phyloP scores from a whole-genome alignment of 2,329 filamentous ascomycete genomes.

The Sporothrix sp. region DNA sequence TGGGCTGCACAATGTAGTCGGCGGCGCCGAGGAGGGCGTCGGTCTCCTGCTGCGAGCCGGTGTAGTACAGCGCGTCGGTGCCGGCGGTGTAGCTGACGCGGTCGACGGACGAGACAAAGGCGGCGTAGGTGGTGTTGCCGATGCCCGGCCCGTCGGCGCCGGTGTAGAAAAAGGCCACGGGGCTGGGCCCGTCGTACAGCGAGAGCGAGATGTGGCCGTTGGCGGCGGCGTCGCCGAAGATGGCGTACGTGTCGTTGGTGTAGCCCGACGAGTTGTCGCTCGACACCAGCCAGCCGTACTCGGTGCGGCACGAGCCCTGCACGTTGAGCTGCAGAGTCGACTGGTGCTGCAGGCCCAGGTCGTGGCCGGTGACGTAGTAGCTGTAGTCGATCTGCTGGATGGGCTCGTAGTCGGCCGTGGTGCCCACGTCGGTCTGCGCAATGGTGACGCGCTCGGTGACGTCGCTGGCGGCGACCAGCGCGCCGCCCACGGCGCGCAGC shows the following conservation, averaged over 20 bases:
- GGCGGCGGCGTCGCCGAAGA: constrained; percentile 9
- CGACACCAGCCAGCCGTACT: constrained; percentile 22
- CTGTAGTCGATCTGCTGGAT: constrained; percentile 20
- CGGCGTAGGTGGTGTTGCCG: constrained; percentile 22
- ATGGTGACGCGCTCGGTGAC: constrained; percentile 7
- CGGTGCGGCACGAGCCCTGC: constrained; percentile 22
- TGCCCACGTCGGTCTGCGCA: constrained; percentile 13
- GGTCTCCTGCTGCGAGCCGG: not conserved
- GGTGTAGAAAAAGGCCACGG: constrained; percentile 11
- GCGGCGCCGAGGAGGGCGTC: constrained; percentile 3
- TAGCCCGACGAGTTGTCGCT: constrained; percentile 13
- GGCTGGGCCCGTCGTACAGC: constrained; percentile 14
- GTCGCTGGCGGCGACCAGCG: constrained; percentile 63
- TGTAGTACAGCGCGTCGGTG: constrained; percentile 21
- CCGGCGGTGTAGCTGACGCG: constrained; percentile 21
- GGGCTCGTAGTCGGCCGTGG: constrained; percentile 15
- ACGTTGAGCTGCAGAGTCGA: constrained; percentile 21
- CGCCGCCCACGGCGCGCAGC: constrained; percentile 75
- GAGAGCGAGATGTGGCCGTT: constrained; percentile 15
- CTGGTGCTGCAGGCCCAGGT: constrained; percentile 22
- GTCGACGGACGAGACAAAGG: constrained; percentile 21
- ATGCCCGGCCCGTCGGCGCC: constrained; percentile 8
- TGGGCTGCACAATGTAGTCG: constrained; percentile 17
- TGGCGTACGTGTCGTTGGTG: constrained; percentile 16
- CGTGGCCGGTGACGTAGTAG: constrained; percentile 21